Base-by-base conservation (phyloP, 2,329 filamentous ascomycete species). In the Ilyonectria sp. region DNA sequence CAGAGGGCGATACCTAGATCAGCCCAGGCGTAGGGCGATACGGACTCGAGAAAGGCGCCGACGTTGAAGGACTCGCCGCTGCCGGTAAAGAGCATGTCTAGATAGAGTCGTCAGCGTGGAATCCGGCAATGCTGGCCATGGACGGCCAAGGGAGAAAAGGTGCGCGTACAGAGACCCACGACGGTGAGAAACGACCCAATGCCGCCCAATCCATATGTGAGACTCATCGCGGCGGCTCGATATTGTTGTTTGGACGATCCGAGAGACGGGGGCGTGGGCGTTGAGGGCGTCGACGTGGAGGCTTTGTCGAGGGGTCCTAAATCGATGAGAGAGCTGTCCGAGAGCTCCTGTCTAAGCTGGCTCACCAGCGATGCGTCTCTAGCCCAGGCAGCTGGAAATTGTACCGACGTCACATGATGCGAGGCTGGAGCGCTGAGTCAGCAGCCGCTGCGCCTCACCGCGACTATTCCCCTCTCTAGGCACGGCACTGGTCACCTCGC, bases 41-140 rank as follows among this genome's bases (percentile, higher is more conserved):
- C 90, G 70, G 92, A 92, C 84, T 97, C 94, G 82, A 99, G 91
- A 81, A 98, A 98, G 80, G 92, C 91, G 82, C 97, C 97, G 82
- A 98, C 94, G 85, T 99, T 97, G 85, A 99, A 99, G 67, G 92
- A 87, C 87, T 99, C 95, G 80, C 97, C 96, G 82, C 93, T 94
- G 79, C 94, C 94, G 79, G 96, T 97, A 81, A 99, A 98, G 81
- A 99, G 94, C 94, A 99, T 97, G 84, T 99, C 96, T 99, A 82
- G 71, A 70, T 26, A 46, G 65, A 66, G 65, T 68, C 44, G 61
- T 72, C 70, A 73, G 69, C 50, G 61, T 60, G 53, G 53, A 53
- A 69, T 60, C 55, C 37, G 17, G 49, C 29, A 56, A 61, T 46
- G 49, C 52, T 55, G 57, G 33, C 56, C 21, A 31, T 44, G 58